Evolutionary conservation across 495 filamentous ascomycete genomes (phyloP).

Genomic region (Podospora pseudopauciseta): DNA sequence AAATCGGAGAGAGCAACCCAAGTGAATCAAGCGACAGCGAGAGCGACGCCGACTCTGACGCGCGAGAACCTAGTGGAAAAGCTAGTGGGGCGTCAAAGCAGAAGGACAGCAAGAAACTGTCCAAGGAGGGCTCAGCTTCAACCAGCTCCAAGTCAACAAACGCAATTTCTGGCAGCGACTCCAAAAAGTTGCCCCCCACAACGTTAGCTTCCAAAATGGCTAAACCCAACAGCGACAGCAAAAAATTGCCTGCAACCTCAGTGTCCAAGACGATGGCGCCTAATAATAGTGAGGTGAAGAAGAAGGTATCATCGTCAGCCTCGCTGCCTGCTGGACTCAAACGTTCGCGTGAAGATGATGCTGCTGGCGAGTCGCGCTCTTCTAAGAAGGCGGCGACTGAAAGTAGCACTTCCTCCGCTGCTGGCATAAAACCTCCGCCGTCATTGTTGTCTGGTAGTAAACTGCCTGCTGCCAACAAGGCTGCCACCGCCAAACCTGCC

Average conservation of each 20-base stretch:
- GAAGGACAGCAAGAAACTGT: constrained; percentile 14
- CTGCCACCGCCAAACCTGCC: constrained; percentile 33
- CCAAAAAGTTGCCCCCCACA: constrained; percentile 10
- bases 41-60: not conserved
- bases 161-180: constrained; percentile 9
- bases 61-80: not conserved
- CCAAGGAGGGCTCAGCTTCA: not conserved
- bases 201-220: constrained; percentile 11
- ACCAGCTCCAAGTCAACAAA: constrained; percentile 16
- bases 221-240: constrained; percentile 9
- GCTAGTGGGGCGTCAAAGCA: constrained; percentile 21
- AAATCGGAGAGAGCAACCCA: constrained; percentile 31
- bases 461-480: constrained; percentile 25
- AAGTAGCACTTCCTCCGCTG: constrained; percentile 14
- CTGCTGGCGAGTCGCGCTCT: constrained; percentile 31
- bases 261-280: constrained; percentile 10
- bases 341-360: constrained; percentile 39
- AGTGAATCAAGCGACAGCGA: constrained; percentile 22
- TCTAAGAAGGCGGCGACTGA: constrained; percentile 42
- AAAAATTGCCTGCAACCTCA: constrained; percentile 10
- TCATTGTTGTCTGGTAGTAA: constrained; percentile 15
- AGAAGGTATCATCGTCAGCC: constrained; percentile 4
- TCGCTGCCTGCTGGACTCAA: constrained; percentile 17
- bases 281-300: constrained; percentile 8
- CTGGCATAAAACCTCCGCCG: not conserved